These are phyloP conservation scores for Salix udensis DNA, from an alignment of 345 rosid species.

Conservation along the genomic window DNA sequence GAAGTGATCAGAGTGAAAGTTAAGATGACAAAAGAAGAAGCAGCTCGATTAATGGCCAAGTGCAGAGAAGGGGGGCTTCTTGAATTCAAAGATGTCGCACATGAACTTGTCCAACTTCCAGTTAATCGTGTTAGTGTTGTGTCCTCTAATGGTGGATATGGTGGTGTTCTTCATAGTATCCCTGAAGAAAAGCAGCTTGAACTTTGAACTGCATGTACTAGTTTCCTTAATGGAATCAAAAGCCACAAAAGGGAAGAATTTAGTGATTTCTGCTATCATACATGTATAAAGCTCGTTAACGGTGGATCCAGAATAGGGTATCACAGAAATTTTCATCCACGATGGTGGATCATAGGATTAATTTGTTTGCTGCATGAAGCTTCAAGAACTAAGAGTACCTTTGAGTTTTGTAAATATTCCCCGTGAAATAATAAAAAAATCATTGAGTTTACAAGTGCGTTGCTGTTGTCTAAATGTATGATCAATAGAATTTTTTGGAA, in stretches of 20 bases:
- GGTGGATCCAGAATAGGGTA: not conserved
- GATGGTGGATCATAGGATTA: not conserved
- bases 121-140: constrained; percentile 34
- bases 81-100: constrained; percentile 44
- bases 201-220: not conserved
- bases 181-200: constrained; percentile 32
- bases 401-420: not conserved
- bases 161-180: constrained; percentile 15
- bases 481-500: not conserved
- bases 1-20: constrained; percentile 47
- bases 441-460: not conserved
- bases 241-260: not conserved
- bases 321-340: not conserved
- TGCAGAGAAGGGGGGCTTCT: constrained; percentile 50
- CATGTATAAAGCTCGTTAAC: not conserved
- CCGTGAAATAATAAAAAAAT: not conserved
- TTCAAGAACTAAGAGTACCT: not conserved
- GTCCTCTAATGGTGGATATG: not conserved
- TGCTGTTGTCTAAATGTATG: not conserved
- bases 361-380: not conserved
- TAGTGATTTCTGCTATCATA: not conserved
- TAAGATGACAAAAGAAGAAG: constrained; percentile 62
- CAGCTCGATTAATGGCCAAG: constrained; percentile 41
- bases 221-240: not conserved
- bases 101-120: constrained; percentile 44